These are phyloP conservation scores for Candida insectalens DNA, from an alignment of 805 yeast species.

Conservation along the genomic window DNA sequence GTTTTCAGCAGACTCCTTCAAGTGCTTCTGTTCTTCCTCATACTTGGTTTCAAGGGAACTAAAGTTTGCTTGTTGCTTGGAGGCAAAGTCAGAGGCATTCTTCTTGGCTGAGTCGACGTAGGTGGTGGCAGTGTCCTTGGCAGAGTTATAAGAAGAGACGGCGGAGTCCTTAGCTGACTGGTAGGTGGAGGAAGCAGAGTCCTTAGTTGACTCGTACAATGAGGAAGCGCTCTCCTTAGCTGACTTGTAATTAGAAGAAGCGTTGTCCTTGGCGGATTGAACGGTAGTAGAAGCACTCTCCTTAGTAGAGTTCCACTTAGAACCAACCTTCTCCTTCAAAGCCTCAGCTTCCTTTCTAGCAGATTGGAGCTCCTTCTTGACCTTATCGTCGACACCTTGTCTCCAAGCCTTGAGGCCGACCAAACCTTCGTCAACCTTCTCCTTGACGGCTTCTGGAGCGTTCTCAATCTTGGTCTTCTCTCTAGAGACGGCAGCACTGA, in stretches of 20 bases:
- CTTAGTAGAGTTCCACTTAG: not conserved
- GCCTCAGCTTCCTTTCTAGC: not conserved
- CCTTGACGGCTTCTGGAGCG: not conserved
- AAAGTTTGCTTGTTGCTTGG: not conserved
- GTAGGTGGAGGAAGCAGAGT: not conserved
- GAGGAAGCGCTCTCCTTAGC: slow-evolving; percentile 6
- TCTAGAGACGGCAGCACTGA: not conserved
- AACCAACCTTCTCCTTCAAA: not conserved
- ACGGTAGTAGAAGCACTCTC: not conserved
- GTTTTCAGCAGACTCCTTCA: no score
- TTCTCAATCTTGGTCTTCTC: not conserved
- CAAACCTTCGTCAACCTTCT: not conserved
- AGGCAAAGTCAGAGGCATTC: not conserved
- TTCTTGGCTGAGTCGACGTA: not conserved
- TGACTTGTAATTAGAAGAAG: not conserved
- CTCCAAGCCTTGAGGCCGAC: not conserved
- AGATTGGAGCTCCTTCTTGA: not conserved
- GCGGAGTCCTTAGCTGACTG: slow-evolving; percentile 4
- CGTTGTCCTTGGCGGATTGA: not conserved
- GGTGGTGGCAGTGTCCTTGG: slow-evolving; percentile 2
- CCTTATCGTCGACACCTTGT: not conserved
- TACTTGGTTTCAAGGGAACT: not conserved
- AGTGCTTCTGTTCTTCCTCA: no score
- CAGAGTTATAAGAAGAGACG: slow-evolving; percentile 8
- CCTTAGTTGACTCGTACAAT: slow-evolving; percentile 4